A percentile compares a stretch with the other conserved stretches of the same genome.
Conservation (phyloP, 192 early-diverging fungal species). For the Coemansia sp. region DNA sequence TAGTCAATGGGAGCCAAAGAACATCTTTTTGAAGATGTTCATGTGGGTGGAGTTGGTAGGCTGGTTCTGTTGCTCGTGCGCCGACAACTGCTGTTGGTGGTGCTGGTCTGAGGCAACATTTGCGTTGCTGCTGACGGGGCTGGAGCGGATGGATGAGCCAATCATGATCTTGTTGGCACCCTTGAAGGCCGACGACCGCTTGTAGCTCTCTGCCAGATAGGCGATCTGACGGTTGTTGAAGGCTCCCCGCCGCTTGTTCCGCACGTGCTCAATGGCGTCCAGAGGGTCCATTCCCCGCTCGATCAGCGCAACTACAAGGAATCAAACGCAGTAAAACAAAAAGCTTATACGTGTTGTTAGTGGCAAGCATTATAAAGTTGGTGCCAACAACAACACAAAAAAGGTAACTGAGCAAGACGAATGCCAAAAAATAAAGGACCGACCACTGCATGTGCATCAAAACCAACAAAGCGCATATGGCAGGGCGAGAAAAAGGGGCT, state of each 20-base stretch:
- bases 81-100: not conserved
- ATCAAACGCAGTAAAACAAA: too few relatives aligned
- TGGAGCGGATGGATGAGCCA: slow-evolving; percentile 23
- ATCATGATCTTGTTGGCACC: slow-evolving; percentile 25
- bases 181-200: slow-evolving; percentile 45
- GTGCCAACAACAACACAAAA: too few relatives aligned
- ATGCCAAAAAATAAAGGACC: not conserved
- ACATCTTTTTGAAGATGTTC: slow-evolving; percentile 55
- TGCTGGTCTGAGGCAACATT: slow-evolving; percentile 9
- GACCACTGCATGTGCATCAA: not conserved
- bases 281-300: slow-evolving; percentile 77
- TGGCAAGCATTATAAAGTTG: too few relatives aligned
- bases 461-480: not conserved
- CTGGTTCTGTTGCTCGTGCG: not conserved
- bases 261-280: slow-evolving; percentile 75
- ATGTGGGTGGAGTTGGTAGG: slow-evolving; percentile 22
- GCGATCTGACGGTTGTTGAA: slow-evolving; percentile 80
- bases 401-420: not conserved
- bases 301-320: slow-evolving; percentile 68
- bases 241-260: slow-evolving; percentile 73
- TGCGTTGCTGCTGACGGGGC: slow-evolving; percentile 18
- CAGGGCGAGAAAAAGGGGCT: too few relatives aligned
- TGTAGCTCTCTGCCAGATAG: slow-evolving; percentile 59
- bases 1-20: slow-evolving; percentile 50
- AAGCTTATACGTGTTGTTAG: too few relatives aligned